These are phyloP conservation scores for Fraxinus greggii DNA, from an alignment of 305 asterid genomes.

Conservation along the genomic window DNA sequence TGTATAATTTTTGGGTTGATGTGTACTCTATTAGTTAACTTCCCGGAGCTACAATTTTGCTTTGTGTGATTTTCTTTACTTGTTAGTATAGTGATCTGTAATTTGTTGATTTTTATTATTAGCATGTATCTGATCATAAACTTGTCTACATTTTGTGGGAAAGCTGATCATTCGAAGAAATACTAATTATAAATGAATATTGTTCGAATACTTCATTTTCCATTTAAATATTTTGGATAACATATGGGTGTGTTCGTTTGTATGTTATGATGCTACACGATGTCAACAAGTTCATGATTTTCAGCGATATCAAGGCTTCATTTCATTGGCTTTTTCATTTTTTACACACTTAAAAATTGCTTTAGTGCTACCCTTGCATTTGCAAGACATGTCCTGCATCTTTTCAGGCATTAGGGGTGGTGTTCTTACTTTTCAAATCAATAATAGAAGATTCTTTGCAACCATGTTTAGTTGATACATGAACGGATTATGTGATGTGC, in stretches of 20 bases:
- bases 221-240: neutral
- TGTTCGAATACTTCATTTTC: neutral
- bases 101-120: neutral
- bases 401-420: constrained; percentile 5
- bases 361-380: neutral
- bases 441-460: constrained; percentile 6
- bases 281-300: neutral
- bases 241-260: neutral
- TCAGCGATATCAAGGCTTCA: neutral
- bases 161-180: constrained; percentile 2
- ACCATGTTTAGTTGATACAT: neutral
- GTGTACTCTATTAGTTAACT: neutral
- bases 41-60: neutral
- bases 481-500: neutral
- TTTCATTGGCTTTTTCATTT: neutral
- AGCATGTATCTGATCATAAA: neutral
- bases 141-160: neutral
- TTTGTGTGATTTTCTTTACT: neutral
- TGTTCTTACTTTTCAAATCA: neutral
- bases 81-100: neutral
- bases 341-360: neutral
- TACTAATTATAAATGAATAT: neutral
- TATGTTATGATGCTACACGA: neutral
- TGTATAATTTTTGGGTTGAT: neutral
- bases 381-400: neutral